Conservation (phyloP, 1,284 basidiomycete species). For the Apiotrichum porosum region DNA sequence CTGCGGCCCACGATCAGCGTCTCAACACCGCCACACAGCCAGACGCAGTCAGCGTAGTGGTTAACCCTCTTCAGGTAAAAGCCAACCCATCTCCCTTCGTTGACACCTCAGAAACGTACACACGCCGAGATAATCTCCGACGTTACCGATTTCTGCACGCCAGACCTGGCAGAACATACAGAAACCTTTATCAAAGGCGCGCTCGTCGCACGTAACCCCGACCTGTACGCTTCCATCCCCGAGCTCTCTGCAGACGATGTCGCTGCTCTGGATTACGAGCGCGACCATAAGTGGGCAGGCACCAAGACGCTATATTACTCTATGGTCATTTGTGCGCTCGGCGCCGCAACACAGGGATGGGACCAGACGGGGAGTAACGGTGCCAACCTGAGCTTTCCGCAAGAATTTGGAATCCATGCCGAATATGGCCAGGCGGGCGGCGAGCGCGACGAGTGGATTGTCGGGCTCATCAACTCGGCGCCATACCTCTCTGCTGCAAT, state of each 20-base stretch:
- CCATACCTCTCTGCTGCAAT: slow-evolving; percentile 59
- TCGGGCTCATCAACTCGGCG: slow-evolving; percentile 68
- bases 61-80: no score
- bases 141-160: background rate
- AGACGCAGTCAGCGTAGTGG: no score
- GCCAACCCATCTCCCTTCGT: no score
- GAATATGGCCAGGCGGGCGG: background rate
- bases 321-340: slow-evolving; percentile 32
- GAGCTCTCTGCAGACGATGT: slow-evolving; percentile 61
- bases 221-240: slow-evolving; percentile 52
- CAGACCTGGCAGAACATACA: slow-evolving; percentile 46
- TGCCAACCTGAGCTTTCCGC: slow-evolving; percentile 64
- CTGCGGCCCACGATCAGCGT: no score
- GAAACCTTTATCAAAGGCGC: slow-evolving; percentile 63
- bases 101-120: background rate
- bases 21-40: no score
- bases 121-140: background rate
- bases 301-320: slow-evolving; percentile 46
- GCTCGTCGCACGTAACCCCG: slow-evolving; percentile 58
- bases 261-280: slow-evolving; percentile 52
- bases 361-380: slow-evolving; percentile 45
- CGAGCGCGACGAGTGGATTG: slow-evolving; percentile 41
- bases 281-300: slow-evolving; percentile 62
- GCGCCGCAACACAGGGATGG: slow-evolving; percentile 41
- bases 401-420: slow-evolving; percentile 57